These are phyloP conservation scores for Capsella rubella DNA, from an alignment of 441 rosid species.

Conservation along the genomic window DNA sequence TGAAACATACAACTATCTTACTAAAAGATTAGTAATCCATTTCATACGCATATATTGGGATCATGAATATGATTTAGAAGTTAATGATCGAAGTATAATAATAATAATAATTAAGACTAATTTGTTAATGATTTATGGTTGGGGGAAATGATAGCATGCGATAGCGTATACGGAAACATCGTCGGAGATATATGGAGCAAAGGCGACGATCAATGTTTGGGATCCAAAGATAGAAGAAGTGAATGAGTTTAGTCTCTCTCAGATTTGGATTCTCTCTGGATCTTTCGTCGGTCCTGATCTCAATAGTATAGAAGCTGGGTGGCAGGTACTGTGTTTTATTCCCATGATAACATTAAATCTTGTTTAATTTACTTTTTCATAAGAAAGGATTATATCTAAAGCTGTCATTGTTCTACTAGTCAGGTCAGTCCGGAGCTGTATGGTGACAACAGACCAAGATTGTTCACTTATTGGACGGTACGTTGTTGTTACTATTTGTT, in stretches of 20 bases:
- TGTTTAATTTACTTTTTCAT: not conserved
- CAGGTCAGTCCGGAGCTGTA: conserved; percentile 95
- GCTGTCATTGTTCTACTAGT: conserved; percentile 77
- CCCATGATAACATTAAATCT: not conserved
- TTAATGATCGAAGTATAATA: conserved; percentile 16
- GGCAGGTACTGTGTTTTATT: conserved; percentile 68
- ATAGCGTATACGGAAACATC: conserved; percentile 90
- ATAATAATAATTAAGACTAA: not conserved
- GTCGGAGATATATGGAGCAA: conserved; percentile 66
- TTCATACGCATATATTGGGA: conserved; percentile 36
- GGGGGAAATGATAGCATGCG: conserved; percentile 68
- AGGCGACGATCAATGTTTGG: conserved; percentile 80
- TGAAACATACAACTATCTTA: conserved; percentile 22
- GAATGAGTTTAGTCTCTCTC: conserved; percentile 82
- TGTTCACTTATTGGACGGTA: conserved; percentile 84
- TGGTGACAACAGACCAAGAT: conserved; percentile 76
- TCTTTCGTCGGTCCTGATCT: conserved; percentile 80
- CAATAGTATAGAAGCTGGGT: conserved; percentile 84
- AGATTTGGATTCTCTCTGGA: conserved; percentile 82
- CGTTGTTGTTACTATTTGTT: conserved; percentile 32
- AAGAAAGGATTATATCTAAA: conserved; percentile 45
- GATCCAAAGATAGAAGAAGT: conserved; percentile 66
- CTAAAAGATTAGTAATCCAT: not conserved
- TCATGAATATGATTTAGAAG: conserved; percentile 10
- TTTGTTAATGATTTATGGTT: not conserved